A percentile compares a stretch with the other conserved stretches of the same genome.
Conservation (phyloP, 805 yeast genomes). For the Kodamaea laetipori region DNA sequence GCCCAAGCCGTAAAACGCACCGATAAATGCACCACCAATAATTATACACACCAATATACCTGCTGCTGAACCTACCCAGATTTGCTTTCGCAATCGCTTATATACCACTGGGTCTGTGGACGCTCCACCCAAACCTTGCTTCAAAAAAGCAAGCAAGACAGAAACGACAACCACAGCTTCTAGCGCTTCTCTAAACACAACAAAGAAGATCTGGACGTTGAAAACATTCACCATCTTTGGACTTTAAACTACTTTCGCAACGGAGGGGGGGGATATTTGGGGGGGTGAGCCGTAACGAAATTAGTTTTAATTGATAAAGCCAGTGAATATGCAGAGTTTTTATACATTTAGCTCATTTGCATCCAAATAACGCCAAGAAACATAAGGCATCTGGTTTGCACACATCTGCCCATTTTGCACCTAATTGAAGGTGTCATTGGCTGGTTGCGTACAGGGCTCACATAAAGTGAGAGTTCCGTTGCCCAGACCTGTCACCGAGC, state of each 20-base stretch:
- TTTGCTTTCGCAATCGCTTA: conserved; percentile 69
- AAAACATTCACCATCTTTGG: conserved; percentile 55
- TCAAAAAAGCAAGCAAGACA: conserved; percentile 85
- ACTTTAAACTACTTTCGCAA: conserved; percentile 3
- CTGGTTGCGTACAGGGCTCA: too few relatives aligned
- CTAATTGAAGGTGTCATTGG: too few relatives aligned
- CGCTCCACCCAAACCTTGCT: conserved; percentile 75
- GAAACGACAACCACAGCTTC: conserved; percentile 93
- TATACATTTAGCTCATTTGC: too few relatives aligned
- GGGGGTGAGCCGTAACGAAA: conserved; percentile 11
- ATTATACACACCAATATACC: conserved; percentile 81
- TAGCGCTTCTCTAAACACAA: conserved; percentile 89
- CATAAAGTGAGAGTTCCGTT: too few relatives aligned
- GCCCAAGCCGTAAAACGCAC: conserved; percentile 81
- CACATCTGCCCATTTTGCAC: too few relatives aligned
- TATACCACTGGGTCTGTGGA: conserved; percentile 53
- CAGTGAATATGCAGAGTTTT: too few relatives aligned
- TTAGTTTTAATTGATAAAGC: too few relatives aligned
- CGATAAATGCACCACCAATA: conserved; percentile 92
- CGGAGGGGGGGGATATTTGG: not conserved
- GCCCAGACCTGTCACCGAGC: too few relatives aligned
- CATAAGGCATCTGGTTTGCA: too few relatives aligned
- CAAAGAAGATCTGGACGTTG: conserved; percentile 77
- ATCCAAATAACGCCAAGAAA: too few relatives aligned
- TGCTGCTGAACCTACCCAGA: conserved; percentile 76